These are phyloP conservation scores for Diaporthe longicolla DNA, from an alignment of 2,329 filamentous ascomycete species.

Conservation along the genomic window DNA sequence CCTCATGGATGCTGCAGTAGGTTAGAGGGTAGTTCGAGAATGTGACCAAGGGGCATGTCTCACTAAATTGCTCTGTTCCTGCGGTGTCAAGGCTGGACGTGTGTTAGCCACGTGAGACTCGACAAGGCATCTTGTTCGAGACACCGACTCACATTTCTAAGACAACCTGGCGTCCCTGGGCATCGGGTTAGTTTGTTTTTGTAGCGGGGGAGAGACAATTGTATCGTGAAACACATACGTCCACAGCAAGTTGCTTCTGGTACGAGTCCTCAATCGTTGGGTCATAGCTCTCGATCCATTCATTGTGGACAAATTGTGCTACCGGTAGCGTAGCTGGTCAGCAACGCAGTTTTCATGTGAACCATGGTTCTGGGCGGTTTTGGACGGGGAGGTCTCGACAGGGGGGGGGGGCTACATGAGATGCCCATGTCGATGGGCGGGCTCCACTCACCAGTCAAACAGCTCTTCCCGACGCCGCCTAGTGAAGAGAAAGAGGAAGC, in stretches of 20 bases:
- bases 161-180: conserved; percentile 86
- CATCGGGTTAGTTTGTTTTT: conserved; percentile 50
- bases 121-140: conserved; percentile 34
- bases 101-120: conserved; percentile 37
- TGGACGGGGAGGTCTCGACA: conserved; percentile 36
- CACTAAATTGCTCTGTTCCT: conserved; percentile 94
- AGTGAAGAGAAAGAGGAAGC: conserved; percentile 43
- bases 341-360: conserved; percentile 41
- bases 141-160: conserved; percentile 81
- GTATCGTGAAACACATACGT: conserved; percentile 73
- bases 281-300: conserved; percentile 92
- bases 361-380: conserved; percentile 33
- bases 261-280: conserved; percentile 86
- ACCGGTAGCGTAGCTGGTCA: conserved; percentile 45
- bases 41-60: conserved; percentile 53
- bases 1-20: conserved; percentile 71
- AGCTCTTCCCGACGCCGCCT: conserved; percentile 94
- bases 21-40: conserved; percentile 42
- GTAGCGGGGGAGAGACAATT: conserved; percentile 41
- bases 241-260: conserved; percentile 81
- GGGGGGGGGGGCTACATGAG: conserved; percentile 42
- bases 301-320: conserved; percentile 95
- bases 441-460: conserved; percentile 80
- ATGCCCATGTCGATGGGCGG: conserved; percentile 42
- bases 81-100: conserved; percentile 82